Percentiles rank a stretch among this genome's conserved stretches.
These are phyloP conservation scores for Tillandsia fasciculata DNA, from an alignment of 176 grass and related monocot genomes.

Conservation along the genomic window DNA sequence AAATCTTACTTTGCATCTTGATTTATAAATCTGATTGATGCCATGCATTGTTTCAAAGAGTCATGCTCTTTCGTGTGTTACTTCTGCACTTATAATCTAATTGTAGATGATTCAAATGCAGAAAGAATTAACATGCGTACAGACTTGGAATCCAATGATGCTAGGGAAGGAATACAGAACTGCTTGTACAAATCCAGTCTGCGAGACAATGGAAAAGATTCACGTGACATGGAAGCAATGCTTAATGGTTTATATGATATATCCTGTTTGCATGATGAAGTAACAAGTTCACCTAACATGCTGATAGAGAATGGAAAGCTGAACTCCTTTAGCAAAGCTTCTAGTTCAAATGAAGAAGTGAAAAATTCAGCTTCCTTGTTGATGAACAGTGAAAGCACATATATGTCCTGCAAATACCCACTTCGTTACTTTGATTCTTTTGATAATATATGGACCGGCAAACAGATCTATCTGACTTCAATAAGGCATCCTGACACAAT, in stretches of 20 bases:
- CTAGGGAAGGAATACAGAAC: background rate
- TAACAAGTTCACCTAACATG: background rate
- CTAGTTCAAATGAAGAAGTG: background rate
- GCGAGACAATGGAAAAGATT: background rate
- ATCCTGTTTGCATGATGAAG: background rate
- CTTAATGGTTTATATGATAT: background rate
- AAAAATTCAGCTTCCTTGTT: background rate
- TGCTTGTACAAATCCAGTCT: background rate
- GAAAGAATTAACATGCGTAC: background rate
- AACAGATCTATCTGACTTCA: background rate
- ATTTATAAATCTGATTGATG: background rate
- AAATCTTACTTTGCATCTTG: no score
- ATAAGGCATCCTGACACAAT: background rate
- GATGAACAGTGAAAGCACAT: background rate
- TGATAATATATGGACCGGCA: background rate
- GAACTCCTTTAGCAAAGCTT: background rate
- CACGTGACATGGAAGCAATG: background rate
- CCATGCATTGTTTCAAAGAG: no score
- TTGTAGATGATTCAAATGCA: background rate
- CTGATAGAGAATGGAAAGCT: background rate
- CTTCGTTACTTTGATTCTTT: background rate
- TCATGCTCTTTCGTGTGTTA: background rate
- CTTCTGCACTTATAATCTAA: background rate
- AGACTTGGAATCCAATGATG: background rate
- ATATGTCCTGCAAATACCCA: background rate